These are phyloP conservation scores for Butyriboletus appendiculatus DNA, from an alignment of 1,284 basidiomycete species.

Conservation along the genomic window DNA sequence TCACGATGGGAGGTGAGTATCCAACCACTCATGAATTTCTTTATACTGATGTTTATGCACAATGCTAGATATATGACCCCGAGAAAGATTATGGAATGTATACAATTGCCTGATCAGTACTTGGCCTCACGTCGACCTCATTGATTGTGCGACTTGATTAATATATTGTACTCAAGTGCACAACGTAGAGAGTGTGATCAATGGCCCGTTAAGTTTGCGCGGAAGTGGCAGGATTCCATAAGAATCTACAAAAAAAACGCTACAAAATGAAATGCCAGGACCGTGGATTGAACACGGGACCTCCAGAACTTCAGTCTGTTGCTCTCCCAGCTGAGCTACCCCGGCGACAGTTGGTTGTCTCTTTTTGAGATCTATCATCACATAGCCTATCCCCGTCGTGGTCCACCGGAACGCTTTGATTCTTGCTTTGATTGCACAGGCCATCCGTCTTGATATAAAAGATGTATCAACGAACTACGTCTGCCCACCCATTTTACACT, in stretches of 20 bases:
- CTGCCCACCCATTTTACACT: neutral
- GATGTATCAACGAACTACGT: neutral
- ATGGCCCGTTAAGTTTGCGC: neutral
- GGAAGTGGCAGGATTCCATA: neutral
- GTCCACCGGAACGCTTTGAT: neutral
- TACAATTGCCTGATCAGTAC: conserved; percentile 62
- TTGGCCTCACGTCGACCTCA: neutral
- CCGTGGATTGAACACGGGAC: conserved; percentile 62
- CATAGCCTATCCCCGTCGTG: neutral
- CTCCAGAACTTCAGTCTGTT: conserved; percentile 72
- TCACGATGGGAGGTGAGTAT: conserved; percentile 85
- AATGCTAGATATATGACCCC: conserved; percentile 78
- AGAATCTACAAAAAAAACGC: neutral
- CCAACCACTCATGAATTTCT: neutral
- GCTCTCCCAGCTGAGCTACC: conserved; percentile 80
- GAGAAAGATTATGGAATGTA: conserved; percentile 91
- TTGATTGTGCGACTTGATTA: neutral
- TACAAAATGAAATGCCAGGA: conserved; percentile 42
- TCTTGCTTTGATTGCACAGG: neutral
- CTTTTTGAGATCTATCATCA: neutral
- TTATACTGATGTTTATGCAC: conserved; percentile 2
- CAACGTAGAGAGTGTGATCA: neutral
- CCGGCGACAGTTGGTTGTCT: conserved; percentile 33
- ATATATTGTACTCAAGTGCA: neutral
- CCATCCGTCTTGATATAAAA: conserved; percentile 15